Percentiles rank a stretch among this genome's conserved stretches.
Conservation (phyloP, 768 basidiomycete genomes). For the Neoboletus brunneissimus region DNA sequence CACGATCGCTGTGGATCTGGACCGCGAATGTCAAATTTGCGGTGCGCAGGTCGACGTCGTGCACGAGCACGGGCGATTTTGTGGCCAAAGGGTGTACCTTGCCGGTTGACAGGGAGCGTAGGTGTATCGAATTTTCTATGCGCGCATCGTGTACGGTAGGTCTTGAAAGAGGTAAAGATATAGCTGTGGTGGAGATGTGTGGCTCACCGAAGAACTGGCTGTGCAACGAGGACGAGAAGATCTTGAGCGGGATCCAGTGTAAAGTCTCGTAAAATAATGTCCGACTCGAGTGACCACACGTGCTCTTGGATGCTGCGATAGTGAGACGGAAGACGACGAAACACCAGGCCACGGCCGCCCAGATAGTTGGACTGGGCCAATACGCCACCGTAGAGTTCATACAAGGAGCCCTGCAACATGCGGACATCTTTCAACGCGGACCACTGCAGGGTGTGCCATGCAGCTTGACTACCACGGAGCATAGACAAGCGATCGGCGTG, state of each 20-base stretch:
- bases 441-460: conserved; percentile 43
- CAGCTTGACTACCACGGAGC: conserved; percentile 38
- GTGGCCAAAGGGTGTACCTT: conserved; percentile 44
- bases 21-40: conserved; percentile 40
- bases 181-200: neutral
- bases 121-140: conserved; percentile 36
- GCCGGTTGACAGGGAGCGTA: conserved; percentile 46
- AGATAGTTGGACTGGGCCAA: conserved; percentile 40
- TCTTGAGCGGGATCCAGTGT: conserved; percentile 67
- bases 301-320: conserved; percentile 45
- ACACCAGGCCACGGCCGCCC: conserved; percentile 34
- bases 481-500: conserved; percentile 36
- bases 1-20: conserved; percentile 52
- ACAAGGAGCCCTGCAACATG: conserved; percentile 45
- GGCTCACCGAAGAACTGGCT: conserved; percentile 34
- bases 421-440: conserved; percentile 30
- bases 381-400: conserved; percentile 60
- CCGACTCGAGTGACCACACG: conserved; percentile 42
- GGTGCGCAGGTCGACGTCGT: conserved; percentile 20
- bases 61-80: conserved; percentile 31
- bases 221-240: conserved; percentile 52
- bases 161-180: conserved; percentile 14
- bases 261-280: conserved; percentile 50
- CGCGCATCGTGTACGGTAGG: conserved; percentile 8
- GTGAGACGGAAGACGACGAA: conserved; percentile 49